Evolutionary conservation across 2,329 filamentous ascomycete genomes (phyloP), one percentile per base, ranked within the genome.

Genomic region (Botryosphaeria dothidea): DNA sequence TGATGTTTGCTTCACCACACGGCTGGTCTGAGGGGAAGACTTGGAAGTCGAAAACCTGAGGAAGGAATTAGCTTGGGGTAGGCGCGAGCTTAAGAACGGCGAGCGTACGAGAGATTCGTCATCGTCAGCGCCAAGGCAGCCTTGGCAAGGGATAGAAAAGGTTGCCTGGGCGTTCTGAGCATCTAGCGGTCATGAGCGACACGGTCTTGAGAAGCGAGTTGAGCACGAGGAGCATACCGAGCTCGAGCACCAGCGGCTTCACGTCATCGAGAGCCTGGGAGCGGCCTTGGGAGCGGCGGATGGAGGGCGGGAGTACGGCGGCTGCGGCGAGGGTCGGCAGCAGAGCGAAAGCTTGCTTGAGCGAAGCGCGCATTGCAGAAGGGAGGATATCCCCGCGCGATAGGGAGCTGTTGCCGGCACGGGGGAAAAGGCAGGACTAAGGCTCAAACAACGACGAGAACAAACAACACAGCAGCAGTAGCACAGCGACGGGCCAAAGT

Each of bases 31-130:
- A 70, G 13, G 76, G 69, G 66, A 78, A 74, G 64, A 78, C 75
- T 68, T 74, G 74, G 66, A 82, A 76, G 67, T 75, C 78, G 67
- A 82, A 74, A 61, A 77, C 71, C 80, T 82, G 69, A 66, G 67
- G 34, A 34, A 61, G 62, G 65, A 13, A 27, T 72, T 78, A 66
- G 78, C 73, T 68, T 62, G 69, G 69, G 51, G 66, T 73, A 72
- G 72, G 73, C 75, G 72, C 71, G 72, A 73, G 70, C 69, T 71
- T 71, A 74, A 65, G 43, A 65, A 9, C 23, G 31, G 23, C 7
- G 29, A 56, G 52, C 76, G 73, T 74, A 78, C 75, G 62, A 78
- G 71, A 61, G 77, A 73, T 69, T 78, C 77, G 77, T 79, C 77
- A 78, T 74, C 71, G 68, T 69, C 66, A 68, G 66, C 66, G 77